These are phyloP conservation scores for Blastocystis hominis DNA, from an alignment of 352 stramenopile genomes.

Conservation along the genomic window DNA sequence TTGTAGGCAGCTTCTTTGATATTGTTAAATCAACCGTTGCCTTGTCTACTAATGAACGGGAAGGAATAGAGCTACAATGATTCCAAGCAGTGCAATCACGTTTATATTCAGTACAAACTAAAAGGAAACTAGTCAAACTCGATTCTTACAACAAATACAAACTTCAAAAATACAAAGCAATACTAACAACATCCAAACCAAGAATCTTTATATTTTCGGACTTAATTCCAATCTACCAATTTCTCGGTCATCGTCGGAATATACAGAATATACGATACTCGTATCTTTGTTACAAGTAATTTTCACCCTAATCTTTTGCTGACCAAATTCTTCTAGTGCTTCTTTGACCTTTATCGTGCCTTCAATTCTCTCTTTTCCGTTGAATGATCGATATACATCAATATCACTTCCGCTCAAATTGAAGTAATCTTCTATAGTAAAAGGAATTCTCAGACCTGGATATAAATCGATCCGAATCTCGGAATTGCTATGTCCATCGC, in stretches of 20 bases:
- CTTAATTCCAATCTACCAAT: neutral
- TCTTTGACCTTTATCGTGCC: too few relatives aligned
- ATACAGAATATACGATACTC: neutral
- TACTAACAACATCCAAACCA: neutral
- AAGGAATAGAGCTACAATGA: neutral
- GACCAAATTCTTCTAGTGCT: too few relatives aligned
- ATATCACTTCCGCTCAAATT: too few relatives aligned
- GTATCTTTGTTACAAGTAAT: neutral
- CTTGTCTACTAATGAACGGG: neutral
- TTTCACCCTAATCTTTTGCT: neutral
- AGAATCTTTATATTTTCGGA: neutral
- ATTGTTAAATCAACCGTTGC: neutral
- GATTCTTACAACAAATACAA: neutral
- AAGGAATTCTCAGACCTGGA: too few relatives aligned
- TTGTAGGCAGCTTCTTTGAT: neutral
- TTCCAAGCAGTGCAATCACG: constrained; percentile 12
- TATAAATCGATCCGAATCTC: too few relatives aligned
- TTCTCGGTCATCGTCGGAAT: neutral
- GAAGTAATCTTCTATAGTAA: too few relatives aligned
- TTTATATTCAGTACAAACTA: constrained; percentile 43
- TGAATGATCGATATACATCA: too few relatives aligned
- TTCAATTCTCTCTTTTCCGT: too few relatives aligned
- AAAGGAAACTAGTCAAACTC: neutral
- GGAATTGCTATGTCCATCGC: too few relatives aligned
- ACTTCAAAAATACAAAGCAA: neutral